A percentile compares a stretch with the other conserved stretches of the same genome.
Conservation (phyloP, 2,329 filamentous ascomycete species). For the Ascochyta rabiei region DNA sequence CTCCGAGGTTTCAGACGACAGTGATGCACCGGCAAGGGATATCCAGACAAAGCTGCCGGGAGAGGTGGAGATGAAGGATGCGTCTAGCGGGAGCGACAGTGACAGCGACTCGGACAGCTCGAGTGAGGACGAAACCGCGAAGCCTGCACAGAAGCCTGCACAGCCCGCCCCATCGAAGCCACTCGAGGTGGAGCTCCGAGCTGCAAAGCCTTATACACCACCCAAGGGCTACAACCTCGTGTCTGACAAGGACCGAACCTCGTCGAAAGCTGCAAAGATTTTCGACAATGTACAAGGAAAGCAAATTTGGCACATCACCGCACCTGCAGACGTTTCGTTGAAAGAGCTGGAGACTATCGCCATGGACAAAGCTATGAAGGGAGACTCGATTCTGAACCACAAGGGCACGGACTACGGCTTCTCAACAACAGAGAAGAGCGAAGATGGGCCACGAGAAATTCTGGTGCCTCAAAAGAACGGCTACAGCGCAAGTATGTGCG, state of each 20-base stretch:
- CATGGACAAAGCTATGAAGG: constrained; percentile 62
- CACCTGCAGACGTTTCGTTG: constrained; percentile 72
- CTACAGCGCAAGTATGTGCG: constrained; percentile 61
- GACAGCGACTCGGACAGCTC: constrained; percentile 36
- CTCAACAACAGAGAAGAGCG: constrained; percentile 57
- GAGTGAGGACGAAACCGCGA: constrained; percentile 48
- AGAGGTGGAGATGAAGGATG: constrained; percentile 20
- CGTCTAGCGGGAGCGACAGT: constrained; percentile 19
- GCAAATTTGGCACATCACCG: constrained; percentile 81
- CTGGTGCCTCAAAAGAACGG: constrained; percentile 65
- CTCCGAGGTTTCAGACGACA: constrained; percentile 35
- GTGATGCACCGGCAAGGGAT: constrained; percentile 24
- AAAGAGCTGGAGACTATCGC: constrained; percentile 69
- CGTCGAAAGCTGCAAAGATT: constrained; percentile 50
- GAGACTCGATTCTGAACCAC: constrained; percentile 64
- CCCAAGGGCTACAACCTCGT: constrained; percentile 56
- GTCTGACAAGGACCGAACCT: constrained; percentile 53
- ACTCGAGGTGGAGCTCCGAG: constrained; percentile 41
- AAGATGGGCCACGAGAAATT: constrained; percentile 63
- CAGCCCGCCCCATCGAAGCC: constrained; percentile 25
- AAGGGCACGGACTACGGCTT: constrained; percentile 68
- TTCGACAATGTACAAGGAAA: constrained; percentile 70
- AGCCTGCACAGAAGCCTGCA: constrained; percentile 28
- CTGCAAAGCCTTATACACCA: constrained; percentile 45
- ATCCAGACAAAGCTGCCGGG: constrained; percentile 24